Evolutionary conservation across 1,284 basidiomycete genomes (phyloP).

Genomic region (Rhizoctonia solani): DNA sequence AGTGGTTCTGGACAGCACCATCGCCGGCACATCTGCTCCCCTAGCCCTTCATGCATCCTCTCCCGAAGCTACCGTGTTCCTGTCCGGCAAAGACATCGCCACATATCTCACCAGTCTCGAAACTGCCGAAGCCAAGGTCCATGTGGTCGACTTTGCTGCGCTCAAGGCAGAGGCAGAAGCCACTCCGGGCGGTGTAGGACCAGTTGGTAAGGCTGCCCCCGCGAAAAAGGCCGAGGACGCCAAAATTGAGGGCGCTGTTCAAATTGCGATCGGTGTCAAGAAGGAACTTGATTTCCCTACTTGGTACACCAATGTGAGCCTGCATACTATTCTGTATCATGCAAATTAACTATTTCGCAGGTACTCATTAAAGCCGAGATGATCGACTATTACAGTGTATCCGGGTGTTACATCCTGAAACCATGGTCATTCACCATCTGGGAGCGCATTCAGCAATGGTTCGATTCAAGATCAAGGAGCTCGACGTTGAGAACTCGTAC

Average conservation of each 20-base stretch:
- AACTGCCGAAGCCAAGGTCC: constrained; percentile 61
- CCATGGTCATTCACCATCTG: constrained; percentile 98
- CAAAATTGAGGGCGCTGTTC: constrained; percentile 84
- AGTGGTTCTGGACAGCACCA: constrained; percentile 76
- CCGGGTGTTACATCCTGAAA: constrained; percentile 97
- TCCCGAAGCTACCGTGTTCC: constrained; percentile 70
- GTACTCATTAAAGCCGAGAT: constrained; percentile 98
- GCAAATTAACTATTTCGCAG: constrained; percentile 49
- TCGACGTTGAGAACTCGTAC: constrained; percentile 96
- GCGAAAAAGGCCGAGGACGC: constrained; percentile 65
- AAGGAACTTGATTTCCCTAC: constrained; percentile 92
- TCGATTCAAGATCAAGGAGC: constrained; percentile 90
- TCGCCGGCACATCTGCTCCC: constrained; percentile 63
- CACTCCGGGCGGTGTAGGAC: constrained; percentile 42
- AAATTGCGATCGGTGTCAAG: constrained; percentile 92
- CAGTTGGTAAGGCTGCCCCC: constrained; percentile 44
- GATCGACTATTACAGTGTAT: constrained; percentile 99
- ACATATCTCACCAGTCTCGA: constrained; percentile 74
- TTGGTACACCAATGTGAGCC: constrained; percentile 89
- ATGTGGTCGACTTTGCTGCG: constrained; percentile 73
- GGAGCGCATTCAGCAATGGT: constrained; percentile 96
- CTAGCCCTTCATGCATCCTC: constrained; percentile 79
- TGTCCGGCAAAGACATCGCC: constrained; percentile 75
- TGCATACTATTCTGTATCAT: background rate
- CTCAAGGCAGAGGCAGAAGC: constrained; percentile 57